phyloP scores from a whole-genome alignment of 441 rosid genomes.

The Erodium chrysanthum region DNA sequence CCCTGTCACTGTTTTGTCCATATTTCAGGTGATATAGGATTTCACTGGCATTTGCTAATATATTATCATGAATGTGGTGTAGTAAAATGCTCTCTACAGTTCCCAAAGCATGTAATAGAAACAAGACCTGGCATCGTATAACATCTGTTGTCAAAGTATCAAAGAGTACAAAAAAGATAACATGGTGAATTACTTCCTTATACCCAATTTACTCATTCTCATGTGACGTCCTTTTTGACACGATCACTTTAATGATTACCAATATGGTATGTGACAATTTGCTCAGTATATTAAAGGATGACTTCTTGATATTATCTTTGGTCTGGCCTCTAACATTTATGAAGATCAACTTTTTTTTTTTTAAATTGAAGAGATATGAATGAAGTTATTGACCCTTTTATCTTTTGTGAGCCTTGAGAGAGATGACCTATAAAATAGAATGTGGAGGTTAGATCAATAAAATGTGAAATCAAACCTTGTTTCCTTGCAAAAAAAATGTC shows the following conservation, averaged over 20 bases:
- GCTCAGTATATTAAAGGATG: background rate
- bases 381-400: background rate
- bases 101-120: background rate
- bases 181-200: background rate
- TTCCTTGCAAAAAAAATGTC: background rate
- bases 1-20: conserved; percentile 94
- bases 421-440: background rate
- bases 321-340: background rate
- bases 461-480: no score
- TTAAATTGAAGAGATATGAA: background rate
- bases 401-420: background rate
- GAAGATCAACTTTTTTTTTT: background rate
- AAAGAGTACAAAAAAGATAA: background rate
- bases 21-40: conserved; percentile 65
- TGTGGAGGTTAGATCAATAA: background rate
- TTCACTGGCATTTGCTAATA: background rate
- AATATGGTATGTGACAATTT: background rate
- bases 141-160: background rate
- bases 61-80: background rate
- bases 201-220: background rate
- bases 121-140: background rate
- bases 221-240: background rate
- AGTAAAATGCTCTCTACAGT: background rate
- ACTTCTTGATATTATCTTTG: background rate
- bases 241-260: background rate